Conservation (phyloP, 257 asterid species). For the Verbena officinalis region DNA sequence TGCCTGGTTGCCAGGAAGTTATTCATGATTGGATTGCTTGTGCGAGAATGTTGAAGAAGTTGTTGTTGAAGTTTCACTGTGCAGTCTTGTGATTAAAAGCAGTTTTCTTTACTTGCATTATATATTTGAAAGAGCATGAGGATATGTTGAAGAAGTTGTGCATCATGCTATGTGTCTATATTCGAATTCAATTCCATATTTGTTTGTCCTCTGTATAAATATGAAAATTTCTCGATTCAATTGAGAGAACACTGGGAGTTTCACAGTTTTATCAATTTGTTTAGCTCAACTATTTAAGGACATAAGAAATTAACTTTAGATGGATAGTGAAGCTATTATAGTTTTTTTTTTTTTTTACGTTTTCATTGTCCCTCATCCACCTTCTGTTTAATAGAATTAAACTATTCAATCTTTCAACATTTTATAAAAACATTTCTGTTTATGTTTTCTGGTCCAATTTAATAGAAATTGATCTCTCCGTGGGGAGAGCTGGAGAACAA, state of each 20-base stretch:
- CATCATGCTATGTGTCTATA: not conserved
- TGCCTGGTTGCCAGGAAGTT: not conserved
- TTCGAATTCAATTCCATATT: not conserved
- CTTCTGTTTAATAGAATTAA: not conserved
- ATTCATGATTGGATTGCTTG: not conserved
- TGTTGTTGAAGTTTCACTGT: not conserved
- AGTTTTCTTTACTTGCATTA: not conserved
- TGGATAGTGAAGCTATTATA: constrained; percentile 9
- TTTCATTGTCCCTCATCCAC: not conserved
- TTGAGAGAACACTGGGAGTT: constrained; percentile 1
- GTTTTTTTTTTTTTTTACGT: not conserved
- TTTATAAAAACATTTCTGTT: not conserved
- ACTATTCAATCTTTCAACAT: constrained; percentile 11
- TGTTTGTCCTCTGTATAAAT: not conserved
- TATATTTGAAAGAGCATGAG: not conserved
- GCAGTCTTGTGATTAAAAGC: not conserved
- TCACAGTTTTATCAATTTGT: not conserved
- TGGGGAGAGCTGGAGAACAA: constrained; percentile 91
- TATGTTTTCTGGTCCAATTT: constrained; percentile 18
- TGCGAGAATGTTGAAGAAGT: constrained; percentile 1
- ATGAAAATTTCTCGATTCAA: constrained; percentile 1
- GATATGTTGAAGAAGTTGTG: constrained; percentile 14
- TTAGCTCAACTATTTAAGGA: constrained; percentile 17
- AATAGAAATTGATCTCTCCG: constrained; percentile 90
- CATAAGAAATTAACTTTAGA: constrained; percentile 8